A percentile compares a stretch with the other conserved stretches of the same genome.
phyloP scores from a whole-genome alignment of 768 basidiomycete species.

The Termitomyces sp. region DNA sequence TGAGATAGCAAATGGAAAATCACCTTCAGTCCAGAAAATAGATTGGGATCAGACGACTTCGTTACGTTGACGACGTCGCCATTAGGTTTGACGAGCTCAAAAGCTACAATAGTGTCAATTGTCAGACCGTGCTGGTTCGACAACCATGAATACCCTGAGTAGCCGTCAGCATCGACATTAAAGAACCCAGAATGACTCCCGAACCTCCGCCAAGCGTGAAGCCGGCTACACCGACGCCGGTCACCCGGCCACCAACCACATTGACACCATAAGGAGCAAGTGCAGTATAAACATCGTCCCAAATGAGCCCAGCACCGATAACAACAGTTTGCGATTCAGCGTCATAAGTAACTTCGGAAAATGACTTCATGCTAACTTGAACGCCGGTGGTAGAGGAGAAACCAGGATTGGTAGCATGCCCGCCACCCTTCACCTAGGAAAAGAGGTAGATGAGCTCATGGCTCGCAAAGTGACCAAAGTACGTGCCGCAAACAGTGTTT shows the following conservation, averaged over 20 bases:
- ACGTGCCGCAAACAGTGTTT: conserved; percentile 50
- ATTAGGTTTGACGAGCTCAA: conserved; percentile 51
- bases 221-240: conserved; percentile 55
- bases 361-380: conserved; percentile 49
- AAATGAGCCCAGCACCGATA: conserved; percentile 44
- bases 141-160: conserved; percentile 55
- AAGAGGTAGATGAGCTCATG: not conserved
- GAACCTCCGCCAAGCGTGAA: conserved; percentile 53
- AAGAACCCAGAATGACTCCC: conserved; percentile 25
- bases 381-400: conserved; percentile 59
- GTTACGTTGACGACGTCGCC: conserved; percentile 36
- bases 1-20: not conserved
- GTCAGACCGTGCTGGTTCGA: conserved; percentile 58
- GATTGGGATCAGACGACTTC: conserved; percentile 23
- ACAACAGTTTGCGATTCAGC: conserved; percentile 29
- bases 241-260: conserved; percentile 54
- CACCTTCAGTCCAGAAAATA: conserved; percentile 40
- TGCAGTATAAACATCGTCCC: conserved; percentile 59
- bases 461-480: not conserved
- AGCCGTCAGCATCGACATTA: conserved; percentile 21
- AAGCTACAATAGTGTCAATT: conserved; percentile 48
- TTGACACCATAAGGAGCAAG: conserved; percentile 43
- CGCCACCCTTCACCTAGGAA: conserved; percentile 55
- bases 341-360: conserved; percentile 40
- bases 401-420: conserved; percentile 47